Evolutionary conservation across 2,329 filamentous ascomycete species (phyloP).

Genomic region (Ascochyta lentis): DNA sequence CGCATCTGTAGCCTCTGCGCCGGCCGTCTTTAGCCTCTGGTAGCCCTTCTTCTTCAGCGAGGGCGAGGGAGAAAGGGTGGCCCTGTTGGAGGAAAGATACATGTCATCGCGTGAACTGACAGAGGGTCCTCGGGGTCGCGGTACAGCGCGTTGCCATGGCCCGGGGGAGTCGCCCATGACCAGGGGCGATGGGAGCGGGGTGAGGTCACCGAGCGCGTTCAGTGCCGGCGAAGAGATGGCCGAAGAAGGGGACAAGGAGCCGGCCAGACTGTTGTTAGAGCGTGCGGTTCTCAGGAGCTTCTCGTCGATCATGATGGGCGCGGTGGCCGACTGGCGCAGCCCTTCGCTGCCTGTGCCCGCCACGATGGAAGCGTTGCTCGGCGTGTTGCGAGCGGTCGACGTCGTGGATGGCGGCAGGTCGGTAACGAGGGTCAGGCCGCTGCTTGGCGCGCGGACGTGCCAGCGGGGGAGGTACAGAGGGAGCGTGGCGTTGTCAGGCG

Average conservation of each 20-base stretch:
- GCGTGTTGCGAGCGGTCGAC: conserved; percentile 22
- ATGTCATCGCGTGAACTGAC: conserved; percentile 42
- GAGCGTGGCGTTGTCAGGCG: conserved; percentile 35
- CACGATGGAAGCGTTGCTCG: conserved; percentile 38
- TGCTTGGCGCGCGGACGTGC: conserved; percentile 35
- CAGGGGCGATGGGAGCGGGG: conserved; percentile 60
- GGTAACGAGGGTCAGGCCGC: conserved; percentile 35
- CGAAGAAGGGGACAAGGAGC: conserved; percentile 55
- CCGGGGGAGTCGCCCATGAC: conserved; percentile 51
- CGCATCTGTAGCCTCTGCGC: conserved; percentile 48
- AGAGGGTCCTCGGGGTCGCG: conserved; percentile 45
- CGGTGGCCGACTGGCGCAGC: conserved; percentile 44
- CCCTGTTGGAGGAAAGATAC: conserved; percentile 37
- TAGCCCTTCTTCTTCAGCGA: conserved; percentile 58
- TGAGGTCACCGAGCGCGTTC: conserved; percentile 57
- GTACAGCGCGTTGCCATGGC: conserved; percentile 50
- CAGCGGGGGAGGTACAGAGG: conserved; percentile 27
- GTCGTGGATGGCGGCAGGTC: conserved; percentile 43
- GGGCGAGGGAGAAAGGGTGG: conserved; percentile 46
- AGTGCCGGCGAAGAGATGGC: conserved; percentile 57
- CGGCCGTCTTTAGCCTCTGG: conserved; percentile 51
- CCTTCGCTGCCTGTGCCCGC: conserved; percentile 39
- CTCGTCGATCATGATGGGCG: conserved; percentile 47
- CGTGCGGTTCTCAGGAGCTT: conserved; percentile 49
- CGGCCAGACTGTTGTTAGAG: conserved; percentile 53